Conservation (phyloP, 352 stramenopile species). For the Thalassiosira mediterranea region DNA sequence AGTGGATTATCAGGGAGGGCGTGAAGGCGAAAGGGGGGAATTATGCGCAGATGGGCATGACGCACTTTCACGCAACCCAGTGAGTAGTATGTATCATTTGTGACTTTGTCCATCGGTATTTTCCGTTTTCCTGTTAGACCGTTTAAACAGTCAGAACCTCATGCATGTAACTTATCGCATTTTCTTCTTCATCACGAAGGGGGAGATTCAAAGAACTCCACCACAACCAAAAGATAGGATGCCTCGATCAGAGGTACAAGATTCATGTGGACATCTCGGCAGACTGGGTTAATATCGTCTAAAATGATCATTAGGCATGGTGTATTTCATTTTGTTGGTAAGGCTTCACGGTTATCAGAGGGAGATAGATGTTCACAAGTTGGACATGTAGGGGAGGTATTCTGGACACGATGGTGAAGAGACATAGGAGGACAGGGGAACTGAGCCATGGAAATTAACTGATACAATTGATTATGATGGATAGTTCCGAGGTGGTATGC, state of each 20-base stretch:
- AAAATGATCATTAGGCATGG: too few species aligned
- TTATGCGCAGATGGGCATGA: constrained; percentile 43
- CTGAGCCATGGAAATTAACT: too few species aligned
- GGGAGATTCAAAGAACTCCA: constrained; percentile 17
- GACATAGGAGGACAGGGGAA: too few species aligned
- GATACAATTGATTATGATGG: too few species aligned
- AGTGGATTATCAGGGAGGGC: constrained; percentile 33
- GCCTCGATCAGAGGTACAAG: constrained; percentile 29
- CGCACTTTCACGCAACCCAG: constrained; percentile 33
- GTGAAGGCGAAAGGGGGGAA: constrained; percentile 5
- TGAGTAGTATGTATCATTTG: not conserved
- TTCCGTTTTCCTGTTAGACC: not conserved
- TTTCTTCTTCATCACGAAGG: not conserved
- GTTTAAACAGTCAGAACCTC: not conserved
- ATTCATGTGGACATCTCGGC: constrained; percentile 28
- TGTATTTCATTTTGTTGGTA: too few species aligned
- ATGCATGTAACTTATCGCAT: constrained; percentile 3
- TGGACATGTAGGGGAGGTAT: too few species aligned
- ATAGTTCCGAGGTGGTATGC: too few species aligned
- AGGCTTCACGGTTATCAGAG: too few species aligned
- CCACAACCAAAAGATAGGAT: constrained; percentile 1
- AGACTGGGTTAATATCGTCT: constrained; percentile 34
- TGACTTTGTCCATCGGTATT: not conserved
- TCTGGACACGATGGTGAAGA: too few species aligned
- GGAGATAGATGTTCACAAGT: too few species aligned